Percentiles rank a stretch among this genome's conserved stretches.
These are phyloP conservation scores for Cladosporium sp. DNA, from an alignment of 2,329 filamentous ascomycete genomes.

Conservation along the genomic window DNA sequence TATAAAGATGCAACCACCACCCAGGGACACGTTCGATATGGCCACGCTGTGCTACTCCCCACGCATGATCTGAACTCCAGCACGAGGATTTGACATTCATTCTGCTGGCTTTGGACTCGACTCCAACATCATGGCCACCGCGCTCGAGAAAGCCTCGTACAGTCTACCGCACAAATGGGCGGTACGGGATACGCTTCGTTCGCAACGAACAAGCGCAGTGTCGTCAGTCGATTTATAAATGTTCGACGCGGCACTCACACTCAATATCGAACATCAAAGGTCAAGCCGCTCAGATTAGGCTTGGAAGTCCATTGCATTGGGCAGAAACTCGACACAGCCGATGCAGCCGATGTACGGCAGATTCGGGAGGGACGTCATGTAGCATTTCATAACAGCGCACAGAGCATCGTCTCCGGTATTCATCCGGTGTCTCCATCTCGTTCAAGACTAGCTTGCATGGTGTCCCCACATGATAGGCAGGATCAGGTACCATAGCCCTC, in stretches of 20 bases:
- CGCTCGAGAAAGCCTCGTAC: background rate
- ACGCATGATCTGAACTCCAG: background rate
- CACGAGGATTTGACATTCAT: background rate
- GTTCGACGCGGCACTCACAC: background rate
- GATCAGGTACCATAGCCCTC: background rate
- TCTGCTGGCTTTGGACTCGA: background rate
- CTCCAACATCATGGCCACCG: background rate
- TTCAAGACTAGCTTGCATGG: too few species aligned
- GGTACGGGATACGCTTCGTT: background rate
- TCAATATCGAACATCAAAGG: background rate
- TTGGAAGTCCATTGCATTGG: background rate
- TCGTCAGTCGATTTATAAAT: background rate
- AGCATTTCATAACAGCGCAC: background rate
- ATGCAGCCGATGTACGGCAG: background rate
- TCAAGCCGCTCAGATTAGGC: background rate
- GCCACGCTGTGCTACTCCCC: background rate
- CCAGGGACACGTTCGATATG: background rate
- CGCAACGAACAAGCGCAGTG: background rate
- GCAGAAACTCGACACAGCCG: background rate
- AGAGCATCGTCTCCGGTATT: background rate
- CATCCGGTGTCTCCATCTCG: background rate
- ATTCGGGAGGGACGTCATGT: background rate
- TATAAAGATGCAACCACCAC: background rate
- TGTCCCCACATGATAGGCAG: background rate
- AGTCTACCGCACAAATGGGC: too few species aligned